Percentiles rank a stretch among this genome's conserved stretches.
Conservation (phyloP, 805 yeast genomes). For the Candida insectalens region DNA sequence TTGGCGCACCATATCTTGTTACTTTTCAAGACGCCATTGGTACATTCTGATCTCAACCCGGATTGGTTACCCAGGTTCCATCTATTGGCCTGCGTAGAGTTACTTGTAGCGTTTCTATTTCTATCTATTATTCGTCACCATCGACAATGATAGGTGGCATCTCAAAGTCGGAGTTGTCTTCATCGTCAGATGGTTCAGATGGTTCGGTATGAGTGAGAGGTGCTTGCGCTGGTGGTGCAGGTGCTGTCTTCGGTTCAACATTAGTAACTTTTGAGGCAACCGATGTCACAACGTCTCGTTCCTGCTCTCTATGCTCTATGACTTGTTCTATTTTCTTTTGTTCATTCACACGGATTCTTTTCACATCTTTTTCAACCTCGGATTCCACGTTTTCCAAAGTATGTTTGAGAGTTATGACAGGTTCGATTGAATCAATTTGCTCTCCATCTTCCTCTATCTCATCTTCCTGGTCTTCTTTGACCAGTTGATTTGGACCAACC, state of each 20-base stretch:
- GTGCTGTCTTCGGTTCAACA: too few relatives aligned
- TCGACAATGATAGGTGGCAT: slow-evolving; percentile 26
- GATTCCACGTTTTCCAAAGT: not conserved
- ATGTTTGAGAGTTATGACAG: not conserved
- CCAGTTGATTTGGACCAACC: slow-evolving; percentile 4
- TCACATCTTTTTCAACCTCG: not conserved
- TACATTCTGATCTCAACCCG: slow-evolving; percentile 27
- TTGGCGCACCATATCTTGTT: slow-evolving; percentile 26
- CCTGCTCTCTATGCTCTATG: slow-evolving; percentile 6
- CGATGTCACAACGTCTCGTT: slow-evolving; percentile 5
- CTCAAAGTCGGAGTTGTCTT: slow-evolving; percentile 25
- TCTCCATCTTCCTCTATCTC: slow-evolving; percentile 12
- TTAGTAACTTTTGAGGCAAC: too few relatives aligned
- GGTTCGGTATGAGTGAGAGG: slow-evolving; percentile 2
- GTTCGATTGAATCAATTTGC: slow-evolving; percentile 2
- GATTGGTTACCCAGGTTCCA: too few relatives aligned
- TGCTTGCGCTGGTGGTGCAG: too few relatives aligned
- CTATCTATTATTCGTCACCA: too few relatives aligned
- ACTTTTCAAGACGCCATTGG: slow-evolving; percentile 22
- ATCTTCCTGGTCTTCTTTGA: slow-evolving; percentile 4
- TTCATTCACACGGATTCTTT: not conserved
- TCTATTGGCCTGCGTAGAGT: too few relatives aligned
- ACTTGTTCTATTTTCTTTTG: slow-evolving; percentile 4
- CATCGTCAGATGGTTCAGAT: slow-evolving; percentile 7
- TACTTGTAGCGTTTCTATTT: too few relatives aligned